A percentile compares a stretch with the other conserved stretches of the same genome.
Conservation (phyloP, 176 grass and related monocot species). For the Ananas comosus region DNA sequence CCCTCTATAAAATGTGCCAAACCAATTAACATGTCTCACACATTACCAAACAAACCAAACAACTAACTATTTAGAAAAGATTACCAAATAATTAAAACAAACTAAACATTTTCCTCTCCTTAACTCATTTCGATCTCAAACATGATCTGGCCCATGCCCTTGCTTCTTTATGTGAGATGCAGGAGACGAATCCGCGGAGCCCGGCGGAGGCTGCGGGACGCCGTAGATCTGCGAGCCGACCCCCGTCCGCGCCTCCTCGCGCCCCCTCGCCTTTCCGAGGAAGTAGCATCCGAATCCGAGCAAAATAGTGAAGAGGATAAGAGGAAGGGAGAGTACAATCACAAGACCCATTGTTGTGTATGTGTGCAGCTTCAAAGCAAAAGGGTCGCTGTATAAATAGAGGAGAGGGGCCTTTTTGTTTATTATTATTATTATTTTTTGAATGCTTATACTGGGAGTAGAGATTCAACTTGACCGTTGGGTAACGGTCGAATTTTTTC, state of each 20-base stretch:
- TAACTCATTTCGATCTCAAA: slow-evolving; percentile 6
- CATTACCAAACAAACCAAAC: neutral
- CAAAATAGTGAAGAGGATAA: slow-evolving; percentile 30
- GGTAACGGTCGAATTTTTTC: slow-evolving; percentile 19
- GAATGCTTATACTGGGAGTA: neutral
- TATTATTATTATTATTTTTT: neutral
- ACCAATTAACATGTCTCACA: neutral
- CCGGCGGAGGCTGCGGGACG: slow-evolving; percentile 16
- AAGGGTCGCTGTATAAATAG: neutral
- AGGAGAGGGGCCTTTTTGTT: neutral
- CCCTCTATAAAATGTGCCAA: neutral
- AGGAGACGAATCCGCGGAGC: neutral
- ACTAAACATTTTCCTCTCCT: neutral
- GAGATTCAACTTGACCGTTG: slow-evolving; percentile 4
- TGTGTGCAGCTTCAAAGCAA: neutral
- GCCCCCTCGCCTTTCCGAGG: slow-evolving; percentile 24
- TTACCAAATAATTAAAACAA: slow-evolving; percentile 10
- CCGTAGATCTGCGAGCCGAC: slow-evolving; percentile 30
- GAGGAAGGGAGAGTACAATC: slow-evolving; percentile 28
- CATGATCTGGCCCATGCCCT: slow-evolving; percentile 1
- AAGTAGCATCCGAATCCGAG: slow-evolving; percentile 34
- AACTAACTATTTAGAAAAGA: no score
- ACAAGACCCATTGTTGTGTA: slow-evolving; percentile 26
- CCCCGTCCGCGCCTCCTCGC: slow-evolving; percentile 23
- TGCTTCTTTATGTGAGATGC: slow-evolving; percentile 2